Conservation (phyloP, 2,329 filamentous ascomycete genomes). For the Monosporascus sp. region DNA sequence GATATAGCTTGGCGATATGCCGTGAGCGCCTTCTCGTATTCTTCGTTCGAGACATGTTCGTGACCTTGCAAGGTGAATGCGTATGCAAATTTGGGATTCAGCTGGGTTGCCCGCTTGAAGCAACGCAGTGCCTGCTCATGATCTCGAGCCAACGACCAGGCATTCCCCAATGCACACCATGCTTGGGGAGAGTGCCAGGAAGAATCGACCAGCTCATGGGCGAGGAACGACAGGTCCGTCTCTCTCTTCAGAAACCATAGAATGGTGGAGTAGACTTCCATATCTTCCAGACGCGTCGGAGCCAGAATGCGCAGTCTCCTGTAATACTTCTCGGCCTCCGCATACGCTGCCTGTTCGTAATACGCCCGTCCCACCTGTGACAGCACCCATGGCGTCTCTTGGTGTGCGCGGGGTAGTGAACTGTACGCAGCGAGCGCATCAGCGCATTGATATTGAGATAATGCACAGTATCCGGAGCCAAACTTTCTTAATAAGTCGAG, state of each 20-base stretch:
- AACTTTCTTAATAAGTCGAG: slow-evolving; percentile 79
- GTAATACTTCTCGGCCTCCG: slow-evolving; percentile 83
- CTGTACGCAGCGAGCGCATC: slow-evolving; percentile 73
- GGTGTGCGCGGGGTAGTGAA: slow-evolving; percentile 66
- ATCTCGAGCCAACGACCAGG: slow-evolving; percentile 85
- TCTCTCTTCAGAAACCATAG: slow-evolving; percentile 97
- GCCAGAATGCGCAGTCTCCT: slow-evolving; percentile 71
- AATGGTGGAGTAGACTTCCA: slow-evolving; percentile 98
- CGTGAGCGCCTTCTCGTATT: slow-evolving; percentile 89
- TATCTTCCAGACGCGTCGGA: slow-evolving; percentile 82
- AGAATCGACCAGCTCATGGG: slow-evolving; percentile 82
- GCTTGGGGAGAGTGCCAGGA: slow-evolving; percentile 89
- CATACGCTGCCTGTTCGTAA: slow-evolving; percentile 84
- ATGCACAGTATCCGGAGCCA: slow-evolving; percentile 71
- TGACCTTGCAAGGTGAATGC: slow-evolving; percentile 94
- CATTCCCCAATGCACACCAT: slow-evolving; percentile 94
- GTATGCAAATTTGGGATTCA: slow-evolving; percentile 88
- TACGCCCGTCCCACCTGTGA: slow-evolving; percentile 86
- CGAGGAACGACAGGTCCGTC: slow-evolving; percentile 84
- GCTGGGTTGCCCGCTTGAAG: slow-evolving; percentile 89
- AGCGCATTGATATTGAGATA: slow-evolving; percentile 73
- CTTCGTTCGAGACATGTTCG: slow-evolving; percentile 92
- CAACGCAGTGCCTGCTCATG: slow-evolving; percentile 92
- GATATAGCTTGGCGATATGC: slow-evolving; percentile 83
- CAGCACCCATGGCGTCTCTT: slow-evolving; percentile 90